Conservation (phyloP, 1,139 yeast genomes). For the Yamadazyma mexicana region DNA sequence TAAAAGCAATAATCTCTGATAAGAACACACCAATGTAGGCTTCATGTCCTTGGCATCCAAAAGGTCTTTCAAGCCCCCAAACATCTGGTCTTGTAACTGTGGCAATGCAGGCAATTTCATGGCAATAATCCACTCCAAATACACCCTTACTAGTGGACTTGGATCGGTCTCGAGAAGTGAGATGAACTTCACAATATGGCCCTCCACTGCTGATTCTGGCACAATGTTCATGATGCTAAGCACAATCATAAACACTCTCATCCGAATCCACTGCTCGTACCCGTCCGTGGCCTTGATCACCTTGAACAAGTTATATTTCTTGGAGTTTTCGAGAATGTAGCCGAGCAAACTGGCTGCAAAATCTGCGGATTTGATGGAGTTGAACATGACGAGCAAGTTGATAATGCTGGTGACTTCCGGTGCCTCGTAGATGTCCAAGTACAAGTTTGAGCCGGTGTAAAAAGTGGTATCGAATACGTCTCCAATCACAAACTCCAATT, state of each 20-base stretch:
- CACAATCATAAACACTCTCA: constrained; percentile 57
- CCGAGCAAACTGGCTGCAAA: constrained; percentile 45
- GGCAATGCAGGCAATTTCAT: constrained; percentile 26
- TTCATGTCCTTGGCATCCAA: constrained; percentile 22
- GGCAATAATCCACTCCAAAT: constrained; percentile 78
- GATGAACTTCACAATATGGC: constrained; percentile 23
- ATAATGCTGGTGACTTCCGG: constrained; percentile 60
- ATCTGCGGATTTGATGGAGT: constrained; percentile 26
- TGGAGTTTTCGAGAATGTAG: constrained; percentile 41
- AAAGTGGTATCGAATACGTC: constrained; percentile 43
- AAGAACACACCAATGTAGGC: constrained; percentile 60
- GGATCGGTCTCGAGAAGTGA: constrained; percentile 50
- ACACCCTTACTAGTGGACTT: constrained; percentile 73
- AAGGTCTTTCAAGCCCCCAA: constrained; percentile 19
- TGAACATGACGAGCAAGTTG: constrained; percentile 45
- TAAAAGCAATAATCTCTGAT: constrained; percentile 60
- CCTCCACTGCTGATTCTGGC: constrained; percentile 13
- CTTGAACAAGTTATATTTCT: constrained; percentile 40
- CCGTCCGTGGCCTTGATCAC: constrained; percentile 64
- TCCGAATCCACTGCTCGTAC: constrained; percentile 64
- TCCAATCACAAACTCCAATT: constrained; percentile 59
- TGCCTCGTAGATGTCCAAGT: constrained; percentile 54
- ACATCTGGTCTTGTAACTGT: constrained; percentile 17
- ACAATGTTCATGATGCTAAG: constrained; percentile 34
- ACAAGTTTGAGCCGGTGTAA: constrained; percentile 33